These are phyloP conservation scores for Rhododendron simsii DNA, from an alignment of 148 eudicot genomes.

Conservation along the genomic window DNA sequence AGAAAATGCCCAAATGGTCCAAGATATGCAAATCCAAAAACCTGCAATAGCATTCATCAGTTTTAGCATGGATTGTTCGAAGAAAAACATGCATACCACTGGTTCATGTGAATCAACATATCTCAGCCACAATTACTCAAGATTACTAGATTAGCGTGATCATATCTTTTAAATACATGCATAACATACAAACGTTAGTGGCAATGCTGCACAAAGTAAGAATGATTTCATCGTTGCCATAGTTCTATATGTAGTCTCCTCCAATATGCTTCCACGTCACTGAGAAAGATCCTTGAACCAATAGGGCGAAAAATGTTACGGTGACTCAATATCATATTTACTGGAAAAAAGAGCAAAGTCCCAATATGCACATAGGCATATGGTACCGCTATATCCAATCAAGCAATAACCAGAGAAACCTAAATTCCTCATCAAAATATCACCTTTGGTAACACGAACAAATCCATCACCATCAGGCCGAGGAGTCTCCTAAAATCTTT, in stretches of 20 bases:
- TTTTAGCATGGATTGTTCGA: not conserved
- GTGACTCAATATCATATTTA: not conserved
- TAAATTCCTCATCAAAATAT: not conserved
- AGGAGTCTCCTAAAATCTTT: not conserved
- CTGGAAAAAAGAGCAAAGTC: not conserved
- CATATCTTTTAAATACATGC: not conserved
- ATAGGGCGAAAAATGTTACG: not conserved
- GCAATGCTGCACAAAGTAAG: not conserved
- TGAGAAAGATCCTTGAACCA: not conserved
- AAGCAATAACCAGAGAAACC: not conserved
- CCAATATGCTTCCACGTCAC: not conserved
- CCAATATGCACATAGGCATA: not conserved
- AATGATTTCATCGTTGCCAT: not conserved
- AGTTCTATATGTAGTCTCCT: not conserved
- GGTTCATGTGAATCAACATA: conserved; percentile 2
- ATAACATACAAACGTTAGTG: not conserved
- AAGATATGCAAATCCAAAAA: conserved; percentile 81
- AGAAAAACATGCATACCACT: not conserved
- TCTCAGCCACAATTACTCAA: not conserved
- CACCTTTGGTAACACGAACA: not conserved
- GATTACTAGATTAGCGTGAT: not conserved
- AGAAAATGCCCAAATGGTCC: conserved; percentile 95
- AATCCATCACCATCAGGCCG: not conserved
- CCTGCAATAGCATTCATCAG: conserved; percentile 49
- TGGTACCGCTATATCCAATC: not conserved